phyloP scores from a whole-genome alignment of 2,329 filamentous ascomycete species.

The Trichoderma citrinoviride region DNA sequence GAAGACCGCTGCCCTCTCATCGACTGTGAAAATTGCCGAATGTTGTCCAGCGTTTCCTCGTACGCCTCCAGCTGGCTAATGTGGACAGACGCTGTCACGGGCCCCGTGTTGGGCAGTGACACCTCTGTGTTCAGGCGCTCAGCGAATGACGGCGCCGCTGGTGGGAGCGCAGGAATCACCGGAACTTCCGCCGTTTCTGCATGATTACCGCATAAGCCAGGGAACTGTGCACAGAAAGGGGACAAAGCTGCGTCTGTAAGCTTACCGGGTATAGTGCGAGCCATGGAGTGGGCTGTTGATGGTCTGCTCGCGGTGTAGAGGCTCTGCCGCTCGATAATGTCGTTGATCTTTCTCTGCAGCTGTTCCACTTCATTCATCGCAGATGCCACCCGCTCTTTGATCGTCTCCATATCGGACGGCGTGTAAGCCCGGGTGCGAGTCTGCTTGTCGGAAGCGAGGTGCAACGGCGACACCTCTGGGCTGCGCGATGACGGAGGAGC shows the following conservation, averaged over 20 bases:
- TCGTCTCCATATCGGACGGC: slow-evolving; percentile 48
- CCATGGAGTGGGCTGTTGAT: slow-evolving; percentile 48
- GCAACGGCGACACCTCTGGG: slow-evolving; percentile 31
- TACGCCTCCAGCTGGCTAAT: slow-evolving; percentile 34
- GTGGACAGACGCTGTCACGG: slow-evolving; percentile 36
- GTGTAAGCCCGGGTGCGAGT: slow-evolving; percentile 43
- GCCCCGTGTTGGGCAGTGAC: slow-evolving; percentile 37
- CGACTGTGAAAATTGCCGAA: slow-evolving; percentile 24
- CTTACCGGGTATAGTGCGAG: slow-evolving; percentile 35
- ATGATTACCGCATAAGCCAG: slow-evolving; percentile 7
- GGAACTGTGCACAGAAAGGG: slow-evolving; percentile 12
- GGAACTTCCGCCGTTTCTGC: slow-evolving; percentile 53
- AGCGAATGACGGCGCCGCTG: slow-evolving; percentile 56
- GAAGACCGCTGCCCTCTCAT: slow-evolving; percentile 33
- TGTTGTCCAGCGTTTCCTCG: slow-evolving; percentile 28
- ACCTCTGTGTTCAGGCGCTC: slow-evolving; percentile 51
- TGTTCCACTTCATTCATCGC: slow-evolving; percentile 59
- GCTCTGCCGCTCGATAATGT: slow-evolving; percentile 59
- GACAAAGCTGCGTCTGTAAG: not conserved
- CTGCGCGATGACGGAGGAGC: slow-evolving; percentile 28
- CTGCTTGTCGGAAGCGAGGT: slow-evolving; percentile 44
- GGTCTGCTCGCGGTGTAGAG: slow-evolving; percentile 54
- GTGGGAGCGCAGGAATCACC: slow-evolving; percentile 56
- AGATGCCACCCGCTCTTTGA: slow-evolving; percentile 55
- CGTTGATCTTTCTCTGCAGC: slow-evolving; percentile 58